Percentiles rank a stretch among this genome's conserved stretches.
Conservation (phyloP, 2,329 filamentous ascomycete genomes). For the Elsinoe fawcettii region DNA sequence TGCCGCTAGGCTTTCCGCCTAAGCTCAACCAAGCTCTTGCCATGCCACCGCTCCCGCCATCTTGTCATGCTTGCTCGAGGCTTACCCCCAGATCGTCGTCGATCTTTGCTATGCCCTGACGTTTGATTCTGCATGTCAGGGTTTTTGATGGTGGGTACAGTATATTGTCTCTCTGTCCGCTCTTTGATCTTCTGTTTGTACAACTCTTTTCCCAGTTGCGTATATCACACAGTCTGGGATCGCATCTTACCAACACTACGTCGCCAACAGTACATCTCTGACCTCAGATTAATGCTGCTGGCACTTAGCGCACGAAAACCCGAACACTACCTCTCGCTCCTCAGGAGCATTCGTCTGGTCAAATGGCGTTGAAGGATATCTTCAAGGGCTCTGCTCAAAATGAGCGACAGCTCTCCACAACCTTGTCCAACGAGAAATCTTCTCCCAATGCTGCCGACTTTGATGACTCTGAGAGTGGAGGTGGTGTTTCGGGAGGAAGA, state of each 20-base stretch:
- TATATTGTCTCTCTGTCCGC: background rate
- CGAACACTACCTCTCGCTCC: slow-evolving; percentile 34
- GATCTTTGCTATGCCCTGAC: background rate
- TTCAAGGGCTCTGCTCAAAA: slow-evolving; percentile 16
- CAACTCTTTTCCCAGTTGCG: background rate
- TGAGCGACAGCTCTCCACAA: slow-evolving; percentile 16
- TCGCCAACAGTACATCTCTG: background rate
- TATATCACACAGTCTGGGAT: background rate
- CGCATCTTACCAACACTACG: background rate
- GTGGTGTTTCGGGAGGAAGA: slow-evolving; percentile 26
- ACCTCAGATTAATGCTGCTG: slow-evolving; percentile 33
- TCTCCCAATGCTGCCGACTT: slow-evolving; percentile 20
- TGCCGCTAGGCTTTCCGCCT: slow-evolving; percentile 4
- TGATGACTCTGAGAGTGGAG: slow-evolving; percentile 22
- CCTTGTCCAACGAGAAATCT: slow-evolving; percentile 17
- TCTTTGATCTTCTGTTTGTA: background rate
- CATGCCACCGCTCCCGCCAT: slow-evolving; percentile 4
- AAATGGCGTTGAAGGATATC: slow-evolving; percentile 44
- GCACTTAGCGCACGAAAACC: slow-evolving; percentile 27
- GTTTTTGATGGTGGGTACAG: slow-evolving; percentile 2
- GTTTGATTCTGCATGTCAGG: background rate
- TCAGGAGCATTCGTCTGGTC: slow-evolving; percentile 39
- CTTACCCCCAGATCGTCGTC: slow-evolving; percentile 4
- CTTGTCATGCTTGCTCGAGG: slow-evolving; percentile 11
- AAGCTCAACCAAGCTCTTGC: slow-evolving; percentile 13